Percentiles rank a stretch among this genome's conserved stretches.
These are phyloP conservation scores for Chytriomyces confervae DNA, from an alignment of 192 early-diverging fungal genomes.

Conservation along the genomic window DNA sequence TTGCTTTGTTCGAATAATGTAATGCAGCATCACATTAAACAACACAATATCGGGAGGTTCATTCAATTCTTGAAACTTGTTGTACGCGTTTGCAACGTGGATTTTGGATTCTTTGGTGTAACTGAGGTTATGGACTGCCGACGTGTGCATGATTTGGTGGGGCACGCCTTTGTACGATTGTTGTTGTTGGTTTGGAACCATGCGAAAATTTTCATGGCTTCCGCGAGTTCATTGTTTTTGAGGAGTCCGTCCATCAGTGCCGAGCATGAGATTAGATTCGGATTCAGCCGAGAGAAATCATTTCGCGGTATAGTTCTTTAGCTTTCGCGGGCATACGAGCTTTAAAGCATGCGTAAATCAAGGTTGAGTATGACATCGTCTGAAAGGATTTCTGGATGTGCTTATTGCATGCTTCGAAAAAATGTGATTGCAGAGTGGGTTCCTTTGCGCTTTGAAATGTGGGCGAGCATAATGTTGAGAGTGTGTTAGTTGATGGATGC, in stretches of 20 bases:
- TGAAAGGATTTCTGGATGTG: neutral
- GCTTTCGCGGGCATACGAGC: neutral
- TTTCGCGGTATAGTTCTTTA: neutral
- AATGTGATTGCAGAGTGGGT: neutral
- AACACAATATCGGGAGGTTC: conserved; percentile 16
- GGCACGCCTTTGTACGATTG: too few species aligned
- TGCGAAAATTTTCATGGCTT: conserved; percentile 9
- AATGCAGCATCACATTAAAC: conserved; percentile 8
- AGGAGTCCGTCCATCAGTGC: conserved; percentile 14
- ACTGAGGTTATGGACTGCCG: conserved; percentile 1
- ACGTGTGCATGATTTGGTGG: conserved; percentile 15
- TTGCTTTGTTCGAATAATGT: conserved; percentile 5
- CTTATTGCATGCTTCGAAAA: neutral
- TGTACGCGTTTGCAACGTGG: neutral
- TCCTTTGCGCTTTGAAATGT: neutral
- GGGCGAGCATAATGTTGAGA: neutral
- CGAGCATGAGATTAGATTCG: neutral
- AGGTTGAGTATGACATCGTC: conserved; percentile 10
- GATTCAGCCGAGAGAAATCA: neutral
- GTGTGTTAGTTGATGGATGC: conserved; percentile 10
- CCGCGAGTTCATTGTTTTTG: neutral
- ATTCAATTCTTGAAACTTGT: neutral
- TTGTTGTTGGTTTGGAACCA: neutral
- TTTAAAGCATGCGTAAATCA: conserved; percentile 15
- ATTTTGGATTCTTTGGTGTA: neutral